These are phyloP conservation scores for Thielaviopsis punctulata DNA, from an alignment of 2,329 filamentous ascomycete genomes.

Conservation along the genomic window DNA sequence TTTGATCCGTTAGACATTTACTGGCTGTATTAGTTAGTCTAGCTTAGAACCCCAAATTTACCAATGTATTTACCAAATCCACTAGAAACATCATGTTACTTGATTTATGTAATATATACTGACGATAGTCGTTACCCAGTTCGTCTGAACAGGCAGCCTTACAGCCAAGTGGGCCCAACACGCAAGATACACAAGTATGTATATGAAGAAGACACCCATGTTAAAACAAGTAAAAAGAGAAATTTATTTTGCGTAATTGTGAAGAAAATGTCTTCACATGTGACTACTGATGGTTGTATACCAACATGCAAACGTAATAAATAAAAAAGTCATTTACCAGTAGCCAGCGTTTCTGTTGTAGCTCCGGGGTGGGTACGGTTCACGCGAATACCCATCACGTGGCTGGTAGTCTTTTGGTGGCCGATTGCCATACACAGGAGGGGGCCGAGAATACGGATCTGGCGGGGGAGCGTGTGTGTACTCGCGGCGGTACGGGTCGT, in stretches of 20 bases:
- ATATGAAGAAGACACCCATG: too few species aligned
- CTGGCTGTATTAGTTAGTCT: too few species aligned
- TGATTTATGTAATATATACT: too few species aligned
- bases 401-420: conserved; percentile 33
- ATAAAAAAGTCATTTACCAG: conserved; percentile 23
- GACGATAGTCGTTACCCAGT: neutral
- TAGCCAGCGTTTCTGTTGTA: conserved; percentile 13
- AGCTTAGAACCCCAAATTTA: neutral
- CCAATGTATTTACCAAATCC: too few species aligned
- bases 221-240: too few species aligned
- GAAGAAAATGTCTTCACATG: too few species aligned
- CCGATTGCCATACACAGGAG: conserved; percentile 38
- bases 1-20: too few species aligned
- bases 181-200: neutral
- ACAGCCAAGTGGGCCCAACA: neutral
- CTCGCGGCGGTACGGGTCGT: conserved; percentile 60
- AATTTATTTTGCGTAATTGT: too few species aligned
- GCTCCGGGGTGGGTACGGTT: conserved; percentile 23
- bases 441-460: conserved; percentile 42
- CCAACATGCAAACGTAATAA: conserved; percentile 15
- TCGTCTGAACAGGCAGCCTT: neutral
- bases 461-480: conserved; percentile 43
- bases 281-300: neutral
- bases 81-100: too few species aligned
- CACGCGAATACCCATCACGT: conserved; percentile 32